phyloP scores from a whole-genome alignment of 2,329 filamentous ascomycete species.

The Xylaria sp. region DNA sequence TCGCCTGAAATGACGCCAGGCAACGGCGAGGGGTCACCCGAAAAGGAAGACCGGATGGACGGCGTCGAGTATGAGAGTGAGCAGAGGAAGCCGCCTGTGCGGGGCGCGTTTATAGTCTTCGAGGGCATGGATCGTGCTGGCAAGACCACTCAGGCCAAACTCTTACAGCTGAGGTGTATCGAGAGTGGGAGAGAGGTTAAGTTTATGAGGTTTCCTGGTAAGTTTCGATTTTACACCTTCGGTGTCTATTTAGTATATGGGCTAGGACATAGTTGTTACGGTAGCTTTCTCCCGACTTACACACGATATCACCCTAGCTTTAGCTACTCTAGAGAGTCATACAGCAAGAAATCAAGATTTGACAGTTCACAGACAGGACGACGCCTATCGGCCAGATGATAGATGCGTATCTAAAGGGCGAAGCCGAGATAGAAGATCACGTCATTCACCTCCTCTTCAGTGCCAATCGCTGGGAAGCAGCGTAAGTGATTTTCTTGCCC shows the following conservation, averaged over 20 bases:
- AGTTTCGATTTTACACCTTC: conserved; percentile 41
- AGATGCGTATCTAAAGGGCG: conserved; percentile 79
- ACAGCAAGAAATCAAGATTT: conserved; percentile 5
- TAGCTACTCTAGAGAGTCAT: not conserved
- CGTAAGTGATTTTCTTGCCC: conserved; percentile 53
- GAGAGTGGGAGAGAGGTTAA: conserved; percentile 62
- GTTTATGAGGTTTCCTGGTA: conserved; percentile 69
- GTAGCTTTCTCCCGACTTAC: no score
- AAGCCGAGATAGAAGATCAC: conserved; percentile 82
- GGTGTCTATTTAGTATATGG: not conserved
- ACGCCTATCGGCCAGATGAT: conserved; percentile 91
- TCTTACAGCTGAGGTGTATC: conserved; percentile 68
- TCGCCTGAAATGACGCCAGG: conserved; percentile 20
- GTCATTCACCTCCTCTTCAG: conserved; percentile 91
- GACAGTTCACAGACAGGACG: conserved; percentile 70
- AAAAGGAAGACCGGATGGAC: conserved; percentile 44
- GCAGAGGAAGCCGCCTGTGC: conserved; percentile 48
- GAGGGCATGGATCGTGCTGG: conserved; percentile 91
- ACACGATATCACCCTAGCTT: not conserved
- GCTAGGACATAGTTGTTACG: not conserved
- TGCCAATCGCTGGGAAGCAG: conserved; percentile 88
- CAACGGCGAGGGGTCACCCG: conserved; percentile 21
- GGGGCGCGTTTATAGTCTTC: conserved; percentile 82
- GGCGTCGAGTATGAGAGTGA: conserved; percentile 35
- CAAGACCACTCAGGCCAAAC: conserved; percentile 88